Conservation (phyloP, 805 yeast genomes). For the Lachancea cidri region DNA sequence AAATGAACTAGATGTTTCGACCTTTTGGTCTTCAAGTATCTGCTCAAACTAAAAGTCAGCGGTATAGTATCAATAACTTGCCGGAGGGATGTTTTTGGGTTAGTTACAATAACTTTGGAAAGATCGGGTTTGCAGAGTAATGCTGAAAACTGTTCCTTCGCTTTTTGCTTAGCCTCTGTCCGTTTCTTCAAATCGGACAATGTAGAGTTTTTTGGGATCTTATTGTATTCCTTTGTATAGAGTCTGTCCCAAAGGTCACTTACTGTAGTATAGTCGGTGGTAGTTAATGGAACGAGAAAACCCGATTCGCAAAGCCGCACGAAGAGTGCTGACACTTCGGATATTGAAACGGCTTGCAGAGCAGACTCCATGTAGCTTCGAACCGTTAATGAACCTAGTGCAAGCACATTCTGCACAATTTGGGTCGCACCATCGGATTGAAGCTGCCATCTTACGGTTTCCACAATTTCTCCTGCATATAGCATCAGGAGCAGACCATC, state of each 20-base stretch:
- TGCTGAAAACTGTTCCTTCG: constrained; percentile 35
- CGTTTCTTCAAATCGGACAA: constrained; percentile 52
- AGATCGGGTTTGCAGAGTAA: constrained; percentile 30
- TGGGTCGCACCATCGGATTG: constrained; percentile 30
- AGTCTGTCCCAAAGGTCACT: constrained; percentile 38
- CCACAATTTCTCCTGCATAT: constrained; percentile 73
- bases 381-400: constrained; percentile 60
- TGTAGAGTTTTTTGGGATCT: constrained; percentile 36
- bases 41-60: constrained; percentile 55
- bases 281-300: constrained; percentile 46
- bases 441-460: constrained; percentile 41
- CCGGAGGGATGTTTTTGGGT: constrained; percentile 34
- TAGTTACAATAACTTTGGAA: constrained; percentile 26
- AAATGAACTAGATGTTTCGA: constrained; percentile 56
- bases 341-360: constrained; percentile 17
- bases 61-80: constrained; percentile 47
- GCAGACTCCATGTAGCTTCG: constrained; percentile 42
- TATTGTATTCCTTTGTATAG: constrained; percentile 37
- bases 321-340: constrained; percentile 35
- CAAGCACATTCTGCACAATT: constrained; percentile 63
- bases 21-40: constrained; percentile 65
- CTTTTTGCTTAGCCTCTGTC: constrained; percentile 54
- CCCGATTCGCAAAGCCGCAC: constrained; percentile 43
- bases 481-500: constrained; percentile 58
- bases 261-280: constrained; percentile 33